Evolutionary conservation across 805 yeast genomes (phyloP), one percentile per base, ranked within the genome.

Genomic region (Lachancea fermentati): DNA sequence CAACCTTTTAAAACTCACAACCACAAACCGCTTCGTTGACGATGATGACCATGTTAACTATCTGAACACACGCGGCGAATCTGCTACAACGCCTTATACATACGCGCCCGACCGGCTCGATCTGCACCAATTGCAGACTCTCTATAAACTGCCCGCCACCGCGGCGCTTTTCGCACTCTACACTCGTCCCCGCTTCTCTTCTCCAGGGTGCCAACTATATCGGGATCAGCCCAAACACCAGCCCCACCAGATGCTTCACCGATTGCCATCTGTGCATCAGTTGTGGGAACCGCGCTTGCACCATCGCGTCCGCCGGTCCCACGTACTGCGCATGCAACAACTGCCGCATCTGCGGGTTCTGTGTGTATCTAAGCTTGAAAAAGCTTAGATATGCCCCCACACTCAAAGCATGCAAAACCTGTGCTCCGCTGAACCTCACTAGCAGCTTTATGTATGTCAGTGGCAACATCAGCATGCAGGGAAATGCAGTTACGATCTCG

Each of bases 321-420:
- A 78, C 75, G 49, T 72, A 70, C 38, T 71, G 71, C 11, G 62
- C 61, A 33, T 79, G 58, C 6, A 79, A 59, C 6, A 62, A 50
- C 53, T 79, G 72, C 12, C 12, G 8, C 39, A 82, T 77, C 45
- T 73, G 71, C 37, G 69, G 68, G 33, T 76, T 76, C 51, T 76
- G 77, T 52, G 72, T 71, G 51, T 62, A 81, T 57, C 88, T 72
- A 42, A 78, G 55, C 60, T 79, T 79, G 60, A 78, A 65, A 60
- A 82, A 82, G 15, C 71, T 57, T 14, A 73, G 51, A 51, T 77
- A 78, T 15, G 69, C 60, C 1, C 69, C 29, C n/a, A 75, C 54
- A 0, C 77, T 65, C 2, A 66, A 13, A 1, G 74, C 22, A 5
- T 63, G 63, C 35, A 67, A 57, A 1, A 65, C 42, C 13, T 59